phyloP scores from a whole-genome alignment of 352 stramenopile species.

The Phytophthora chlamydospora region DNA sequence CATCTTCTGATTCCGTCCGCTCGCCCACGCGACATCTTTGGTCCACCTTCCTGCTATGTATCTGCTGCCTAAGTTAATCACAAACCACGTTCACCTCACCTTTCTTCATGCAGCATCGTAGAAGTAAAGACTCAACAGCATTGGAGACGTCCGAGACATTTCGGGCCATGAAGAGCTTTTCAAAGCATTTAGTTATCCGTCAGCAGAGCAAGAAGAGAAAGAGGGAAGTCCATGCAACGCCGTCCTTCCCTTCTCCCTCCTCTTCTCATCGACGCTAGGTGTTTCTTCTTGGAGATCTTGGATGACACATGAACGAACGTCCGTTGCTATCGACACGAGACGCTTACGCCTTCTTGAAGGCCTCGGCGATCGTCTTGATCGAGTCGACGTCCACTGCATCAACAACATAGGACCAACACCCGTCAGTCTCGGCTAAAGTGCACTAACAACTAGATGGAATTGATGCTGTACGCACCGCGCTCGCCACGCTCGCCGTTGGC shows the following conservation, averaged over 20 bases:
- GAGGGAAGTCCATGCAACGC: background rate
- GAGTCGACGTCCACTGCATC: conserved; percentile 71
- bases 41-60: conserved; percentile 7
- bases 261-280: conserved; percentile 26
- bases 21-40: conserved; percentile 7
- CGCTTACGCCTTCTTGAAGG: conserved; percentile 76
- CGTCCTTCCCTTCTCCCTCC: background rate
- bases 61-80: conserved; percentile 30
- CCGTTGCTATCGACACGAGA: conserved; percentile 14
- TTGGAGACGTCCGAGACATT: conserved; percentile 24
- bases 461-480: conserved; percentile 52
- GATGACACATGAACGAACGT: conserved; percentile 7
- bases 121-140: conserved; percentile 4
- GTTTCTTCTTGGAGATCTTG: conserved; percentile 23
- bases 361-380: conserved; percentile 83
- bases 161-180: conserved; percentile 28
- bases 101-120: conserved; percentile 1
- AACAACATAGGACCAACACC: conserved; percentile 1
- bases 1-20: no score
- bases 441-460: background rate
- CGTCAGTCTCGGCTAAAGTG: conserved; percentile 3
- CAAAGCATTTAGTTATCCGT: conserved; percentile 41
- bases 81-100: conserved; percentile 18
- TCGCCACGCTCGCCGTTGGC: conserved; percentile 78
- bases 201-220: conserved; percentile 16